Evolutionary conservation across 352 stramenopile species (phyloP).

Genomic region (Pythium dissotocum): DNA sequence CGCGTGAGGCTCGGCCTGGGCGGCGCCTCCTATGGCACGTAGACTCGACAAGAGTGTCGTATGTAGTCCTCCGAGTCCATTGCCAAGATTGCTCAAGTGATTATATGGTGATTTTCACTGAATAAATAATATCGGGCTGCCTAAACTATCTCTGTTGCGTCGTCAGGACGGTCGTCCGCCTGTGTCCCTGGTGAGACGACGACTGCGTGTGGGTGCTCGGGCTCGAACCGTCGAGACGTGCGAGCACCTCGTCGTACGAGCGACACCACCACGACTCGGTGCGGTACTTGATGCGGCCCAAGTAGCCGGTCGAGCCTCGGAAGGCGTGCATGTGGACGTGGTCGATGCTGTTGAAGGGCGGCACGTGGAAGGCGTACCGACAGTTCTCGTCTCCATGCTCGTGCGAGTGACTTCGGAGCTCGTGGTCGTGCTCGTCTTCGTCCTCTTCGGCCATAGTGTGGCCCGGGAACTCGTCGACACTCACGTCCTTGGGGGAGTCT

Average conservation of each 20-base stretch:
- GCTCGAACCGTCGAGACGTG: conserved; percentile 27
- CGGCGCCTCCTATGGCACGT: conserved; percentile 22
- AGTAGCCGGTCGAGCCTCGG: conserved; percentile 37
- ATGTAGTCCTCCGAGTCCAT: not conserved
- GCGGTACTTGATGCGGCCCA: conserved; percentile 76
- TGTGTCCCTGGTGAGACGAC: not conserved
- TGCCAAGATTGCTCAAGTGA: not conserved
- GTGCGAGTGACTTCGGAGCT: not conserved
- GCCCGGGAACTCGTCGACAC: not conserved
- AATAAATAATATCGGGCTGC: conserved; percentile 14
- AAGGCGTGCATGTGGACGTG: conserved; percentile 38
- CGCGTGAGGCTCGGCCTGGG: conserved; percentile 51
- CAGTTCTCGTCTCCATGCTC: conserved; percentile 7
- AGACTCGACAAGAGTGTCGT: not conserved
- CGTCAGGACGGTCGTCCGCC: not conserved
- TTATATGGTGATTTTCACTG: not conserved
- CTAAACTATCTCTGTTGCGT: not conserved
- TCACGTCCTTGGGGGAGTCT: conserved; percentile 9
- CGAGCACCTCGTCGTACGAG: conserved; percentile 71
- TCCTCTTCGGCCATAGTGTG: not conserved
- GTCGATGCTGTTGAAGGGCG: conserved; percentile 43
- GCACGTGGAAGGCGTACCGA: conserved; percentile 47
- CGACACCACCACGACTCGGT: conserved; percentile 85
- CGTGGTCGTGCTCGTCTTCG: conserved; percentile 3
- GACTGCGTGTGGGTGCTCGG: not conserved